phyloP scores from a whole-genome alignment of 495 filamentous ascomycete genomes.

The Barbatosphaeria neglecta region DNA sequence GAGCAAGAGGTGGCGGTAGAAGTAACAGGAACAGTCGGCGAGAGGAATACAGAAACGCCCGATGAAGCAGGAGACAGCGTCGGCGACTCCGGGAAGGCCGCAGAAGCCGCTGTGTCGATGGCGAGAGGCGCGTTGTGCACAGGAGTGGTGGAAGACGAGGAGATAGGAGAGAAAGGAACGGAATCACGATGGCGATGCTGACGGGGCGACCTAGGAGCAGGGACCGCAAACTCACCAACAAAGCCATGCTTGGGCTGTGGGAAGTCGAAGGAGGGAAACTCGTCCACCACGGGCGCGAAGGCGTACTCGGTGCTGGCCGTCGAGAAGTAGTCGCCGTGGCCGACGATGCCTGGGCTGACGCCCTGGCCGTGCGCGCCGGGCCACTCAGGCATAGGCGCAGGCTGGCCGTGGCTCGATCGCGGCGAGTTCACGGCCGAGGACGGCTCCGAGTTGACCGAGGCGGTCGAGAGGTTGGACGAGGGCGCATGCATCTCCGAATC shows the following conservation, averaged over 20 bases:
- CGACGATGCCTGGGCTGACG: slow-evolving; percentile 55
- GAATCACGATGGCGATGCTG: slow-evolving; percentile 5
- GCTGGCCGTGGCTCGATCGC: slow-evolving; percentile 51
- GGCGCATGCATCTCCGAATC: slow-evolving; percentile 35
- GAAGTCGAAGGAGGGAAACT: slow-evolving; percentile 49
- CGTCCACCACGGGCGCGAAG: slow-evolving; percentile 32
- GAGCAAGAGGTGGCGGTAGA: slow-evolving; percentile 8
- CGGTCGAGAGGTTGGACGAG: slow-evolving; percentile 54
- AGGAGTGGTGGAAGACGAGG: slow-evolving; percentile 20
- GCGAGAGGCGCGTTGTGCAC: slow-evolving; percentile 4
- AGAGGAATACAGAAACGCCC: slow-evolving; percentile 29
- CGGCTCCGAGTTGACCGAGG: slow-evolving; percentile 62
- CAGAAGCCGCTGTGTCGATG: background rate
- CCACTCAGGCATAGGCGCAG: slow-evolving; percentile 48
- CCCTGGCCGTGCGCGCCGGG: slow-evolving; percentile 50
- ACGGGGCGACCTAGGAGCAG: slow-evolving; percentile 14
- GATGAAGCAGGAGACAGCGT: slow-evolving; percentile 9
- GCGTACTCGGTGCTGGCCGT: slow-evolving; percentile 47
- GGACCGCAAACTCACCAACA: slow-evolving; percentile 70
- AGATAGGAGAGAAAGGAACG: slow-evolving; percentile 19
- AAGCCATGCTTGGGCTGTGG: slow-evolving; percentile 39
- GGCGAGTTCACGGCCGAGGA: slow-evolving; percentile 80
- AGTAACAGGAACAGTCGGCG: slow-evolving; percentile 24
- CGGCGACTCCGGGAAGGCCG: background rate
- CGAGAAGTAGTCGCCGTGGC: slow-evolving; percentile 43